These are phyloP conservation scores for Salix viminalis DNA, from an alignment of 345 rosid species.

Conservation along the genomic window DNA sequence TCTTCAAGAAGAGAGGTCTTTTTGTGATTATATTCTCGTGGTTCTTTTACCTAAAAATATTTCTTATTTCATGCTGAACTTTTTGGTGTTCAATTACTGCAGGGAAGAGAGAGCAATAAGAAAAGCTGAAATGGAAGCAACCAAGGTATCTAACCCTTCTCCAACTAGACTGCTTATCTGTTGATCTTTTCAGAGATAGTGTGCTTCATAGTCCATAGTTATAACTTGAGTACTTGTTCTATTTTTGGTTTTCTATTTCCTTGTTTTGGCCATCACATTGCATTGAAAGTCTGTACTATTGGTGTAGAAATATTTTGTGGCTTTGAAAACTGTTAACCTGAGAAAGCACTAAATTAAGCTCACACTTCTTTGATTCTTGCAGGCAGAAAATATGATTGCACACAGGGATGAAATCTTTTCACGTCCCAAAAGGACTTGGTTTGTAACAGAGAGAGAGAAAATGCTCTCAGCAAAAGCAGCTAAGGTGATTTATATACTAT, in stretches of 20 bases:
- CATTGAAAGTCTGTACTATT: background rate
- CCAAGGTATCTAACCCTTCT: constrained; percentile 54
- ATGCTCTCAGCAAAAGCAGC: constrained; percentile 57
- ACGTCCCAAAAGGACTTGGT: constrained; percentile 94
- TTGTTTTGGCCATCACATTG: background rate
- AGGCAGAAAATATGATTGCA: constrained; percentile 91
- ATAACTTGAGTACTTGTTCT: background rate
- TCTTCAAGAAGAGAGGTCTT: constrained; percentile 79
- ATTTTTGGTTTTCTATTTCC: background rate
- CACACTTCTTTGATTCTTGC: constrained; percentile 19
- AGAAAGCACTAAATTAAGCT: background rate
- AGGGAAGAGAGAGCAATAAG: constrained; percentile 86
- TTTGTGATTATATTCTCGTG: background rate
- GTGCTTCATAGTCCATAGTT: background rate
- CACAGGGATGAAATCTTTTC: constrained; percentile 81
- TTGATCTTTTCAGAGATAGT: constrained; percentile 1
- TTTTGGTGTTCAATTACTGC: constrained; percentile 25
- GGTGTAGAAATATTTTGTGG: background rate
- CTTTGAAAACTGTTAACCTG: background rate
- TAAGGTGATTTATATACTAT: constrained; percentile 39
- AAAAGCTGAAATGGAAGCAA: constrained; percentile 94
- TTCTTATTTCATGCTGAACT: constrained; percentile 13
- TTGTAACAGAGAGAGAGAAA: constrained; percentile 85
- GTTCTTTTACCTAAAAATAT: background rate
- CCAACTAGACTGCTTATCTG: background rate